Base-by-base conservation (phyloP, 768 basidiomycete genomes). In the Phlegmacium glaucopus region DNA sequence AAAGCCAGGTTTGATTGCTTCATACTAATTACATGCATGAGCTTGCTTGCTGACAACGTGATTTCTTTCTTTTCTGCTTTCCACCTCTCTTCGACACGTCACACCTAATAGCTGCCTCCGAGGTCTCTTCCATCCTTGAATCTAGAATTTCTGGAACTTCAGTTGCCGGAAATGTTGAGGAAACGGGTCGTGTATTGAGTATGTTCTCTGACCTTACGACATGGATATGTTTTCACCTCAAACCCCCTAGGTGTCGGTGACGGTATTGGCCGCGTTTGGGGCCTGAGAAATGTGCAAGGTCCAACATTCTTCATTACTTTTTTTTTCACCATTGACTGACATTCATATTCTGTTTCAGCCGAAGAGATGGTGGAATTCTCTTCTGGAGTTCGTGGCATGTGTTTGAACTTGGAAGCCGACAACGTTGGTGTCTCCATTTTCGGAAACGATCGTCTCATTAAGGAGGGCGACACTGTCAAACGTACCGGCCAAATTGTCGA, bases 291-390 rank as follows among this genome's bases (percentile, higher is more conserved):
- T 68, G 96, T 99, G 63, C 96, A 98, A 77, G 93, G 92, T 93
- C n/a, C 61, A 48, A 71, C 61, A 45, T 29, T 34, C 26, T 43
- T 47, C 47, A 43, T 44, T 58, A 52, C 25, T 44, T 35, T 42
- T 36, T 40, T 26, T 45, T 46, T 42, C 51, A 47, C 59, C 38
- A 35, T 43, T 47, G 26, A 48, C 66, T 54, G 51, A 60, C 45
- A 56, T 50, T 45, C 48, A 39, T 42, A 47, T 55, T 49, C 53
- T 39, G 55, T 46, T 59, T 41, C 71, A 94, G 87, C 87, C 75
- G 96, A 99, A 77, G 96, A 99, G 85, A 99, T 99, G 96, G 96
- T 99, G 82, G 96, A 99, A 82, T 99, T 99, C 83, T 92, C 95
- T 42, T 98, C 96, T 43, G 96, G 96, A 74, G 85, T 99, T 63